Conservation (phyloP, 2,329 filamentous ascomycete species). For the Amauroascus niger region DNA sequence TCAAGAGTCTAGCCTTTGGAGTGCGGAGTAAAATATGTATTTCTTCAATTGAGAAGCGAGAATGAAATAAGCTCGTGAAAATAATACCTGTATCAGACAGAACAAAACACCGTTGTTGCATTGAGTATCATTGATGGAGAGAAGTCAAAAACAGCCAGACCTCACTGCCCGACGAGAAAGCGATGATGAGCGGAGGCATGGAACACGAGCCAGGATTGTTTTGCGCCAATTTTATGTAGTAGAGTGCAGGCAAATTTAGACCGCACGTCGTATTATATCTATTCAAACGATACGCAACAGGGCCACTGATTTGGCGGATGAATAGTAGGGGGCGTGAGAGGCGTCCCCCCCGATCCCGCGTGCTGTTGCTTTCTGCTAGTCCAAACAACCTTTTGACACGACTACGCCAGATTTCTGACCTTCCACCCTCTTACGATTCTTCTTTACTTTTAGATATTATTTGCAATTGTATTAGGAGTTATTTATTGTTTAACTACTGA, state of each 20-base stretch:
- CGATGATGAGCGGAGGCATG: not conserved
- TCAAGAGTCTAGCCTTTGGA: no score
- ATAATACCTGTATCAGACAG: no score
- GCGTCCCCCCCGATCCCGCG: not conserved
- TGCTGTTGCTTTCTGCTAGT: constrained; percentile 6
- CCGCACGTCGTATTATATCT: not conserved
- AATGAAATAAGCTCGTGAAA: no score
- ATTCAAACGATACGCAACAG: not conserved
- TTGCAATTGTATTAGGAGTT: not conserved
- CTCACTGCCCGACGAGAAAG: not conserved
- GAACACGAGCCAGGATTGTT: not conserved
- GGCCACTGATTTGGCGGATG: not conserved
- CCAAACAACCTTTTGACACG: not conserved
- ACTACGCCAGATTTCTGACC: not conserved
- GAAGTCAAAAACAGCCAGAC: not conserved
- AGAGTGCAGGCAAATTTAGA: not conserved
- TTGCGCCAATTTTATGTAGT: not conserved
- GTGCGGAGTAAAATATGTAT: no score
- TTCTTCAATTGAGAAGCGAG: no score
- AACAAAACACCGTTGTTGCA: not conserved
- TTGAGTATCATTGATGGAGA: not conserved
- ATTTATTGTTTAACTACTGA: not conserved
- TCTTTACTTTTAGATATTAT: not conserved
- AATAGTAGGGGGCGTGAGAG: not conserved
- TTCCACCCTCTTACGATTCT: not conserved